Evolutionary conservation across 169 alveolate genomes (phyloP), one percentile per base, ranked within the genome.

Genomic region (Plasmodium vivax): DNA sequence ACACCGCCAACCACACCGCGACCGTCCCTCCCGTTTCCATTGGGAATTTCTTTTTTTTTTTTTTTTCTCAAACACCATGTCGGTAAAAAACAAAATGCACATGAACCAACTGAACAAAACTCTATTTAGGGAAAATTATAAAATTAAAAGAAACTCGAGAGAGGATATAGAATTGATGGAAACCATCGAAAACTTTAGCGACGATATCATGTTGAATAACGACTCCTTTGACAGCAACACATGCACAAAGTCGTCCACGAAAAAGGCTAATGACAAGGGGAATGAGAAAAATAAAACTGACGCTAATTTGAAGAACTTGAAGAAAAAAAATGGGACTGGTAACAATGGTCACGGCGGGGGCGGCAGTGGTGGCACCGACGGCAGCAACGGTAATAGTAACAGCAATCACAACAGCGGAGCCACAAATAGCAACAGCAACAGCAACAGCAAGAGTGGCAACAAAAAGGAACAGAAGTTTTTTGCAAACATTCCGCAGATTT

Each of bases 161-260:
- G 94, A 88, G 14, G 94, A 68, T 27, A 68, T 88, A 19, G 94
- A 88, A 80, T 73, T 56, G 7, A 88, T 88, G 88, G 94, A 88
- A 77, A 88, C 94, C 7, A 88, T 88, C 10, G 90, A 88, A 88
- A 88, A 79, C 43, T 62, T 88, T 16, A 80, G 94, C 58, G 94
- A 88, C 82, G 94, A 54, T 77, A 36, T 81, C 79, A 80, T 62
- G 84, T 56, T 82, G 14, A 88, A 80, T n/a, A 88, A 88, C 36
- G 87, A 56, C 51, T 88, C 94, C 1, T 79, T 38, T 88, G 88
- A 79, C 16, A 81, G 75, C 54, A 88, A 62, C 51, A 34, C 51
- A 30, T 36, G 34, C 10, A 12, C 36, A 41, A 85, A 85, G 56
- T 47, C 62, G 2, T 43, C 56, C n/a, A 88, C 30, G 43, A 88